phyloP scores from a whole-genome alignment of 805 yeast genomes.

The Candida patagonica region DNA sequence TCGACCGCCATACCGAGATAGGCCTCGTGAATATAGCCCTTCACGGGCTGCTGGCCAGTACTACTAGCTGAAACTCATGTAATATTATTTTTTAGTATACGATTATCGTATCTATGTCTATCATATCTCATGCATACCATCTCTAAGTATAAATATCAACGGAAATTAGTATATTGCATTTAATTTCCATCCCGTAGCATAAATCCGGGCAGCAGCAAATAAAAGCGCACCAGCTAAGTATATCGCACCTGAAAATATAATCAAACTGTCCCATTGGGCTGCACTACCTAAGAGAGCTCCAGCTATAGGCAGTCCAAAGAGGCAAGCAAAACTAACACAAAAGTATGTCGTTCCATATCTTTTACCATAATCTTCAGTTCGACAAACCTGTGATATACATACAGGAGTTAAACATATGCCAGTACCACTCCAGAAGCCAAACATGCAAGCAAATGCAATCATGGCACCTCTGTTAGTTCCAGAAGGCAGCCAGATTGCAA shows the following conservation, averaged over 20 bases:
- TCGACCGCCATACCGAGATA: conserved; percentile 1
- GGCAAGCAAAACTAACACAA: conserved; percentile 28
- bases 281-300: conserved; percentile 22
- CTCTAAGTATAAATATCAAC: neutral
- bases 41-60: conserved; percentile 4
- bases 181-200: conserved; percentile 21
- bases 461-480: conserved; percentile 37
- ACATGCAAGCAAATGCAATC: conserved; percentile 42
- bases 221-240: conserved; percentile 22
- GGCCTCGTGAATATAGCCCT: conserved; percentile 11
- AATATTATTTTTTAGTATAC: too few species aligned
- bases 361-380: conserved; percentile 55
- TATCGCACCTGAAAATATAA: conserved; percentile 25
- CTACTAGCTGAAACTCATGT: conserved; percentile 3
- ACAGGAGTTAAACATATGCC: conserved; percentile 59
- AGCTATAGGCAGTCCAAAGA: conserved; percentile 32
- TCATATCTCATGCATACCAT: neutral
- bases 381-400: conserved; percentile 59
- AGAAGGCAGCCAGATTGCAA: conserved; percentile 56
- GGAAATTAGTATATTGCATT: conserved; percentile 10
- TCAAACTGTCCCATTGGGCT: conserved; percentile 25
- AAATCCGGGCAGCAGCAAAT: conserved; percentile 21
- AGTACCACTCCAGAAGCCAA: conserved; percentile 54
- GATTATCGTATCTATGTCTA: too few species aligned
- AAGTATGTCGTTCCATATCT: conserved; percentile 60